Evolutionary conservation across 2,329 filamentous ascomycete genomes (phyloP).

Genomic region (Fusarium bulbicola): DNA sequence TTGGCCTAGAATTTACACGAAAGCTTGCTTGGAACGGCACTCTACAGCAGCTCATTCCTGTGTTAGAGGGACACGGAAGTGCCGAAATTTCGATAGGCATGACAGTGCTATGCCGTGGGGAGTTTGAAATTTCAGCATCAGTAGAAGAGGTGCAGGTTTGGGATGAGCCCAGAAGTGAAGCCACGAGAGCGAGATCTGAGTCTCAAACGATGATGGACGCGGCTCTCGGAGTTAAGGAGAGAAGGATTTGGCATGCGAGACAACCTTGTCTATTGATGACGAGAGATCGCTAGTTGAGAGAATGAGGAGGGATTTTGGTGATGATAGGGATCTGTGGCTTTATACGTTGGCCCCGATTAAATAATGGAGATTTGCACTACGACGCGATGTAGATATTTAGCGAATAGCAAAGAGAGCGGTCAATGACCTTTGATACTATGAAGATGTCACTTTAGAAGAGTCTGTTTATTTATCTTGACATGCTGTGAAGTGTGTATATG

Average conservation of each 20-base stretch:
- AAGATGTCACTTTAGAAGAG: background rate
- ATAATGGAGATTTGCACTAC: constrained; percentile 8
- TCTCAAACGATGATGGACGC: constrained; percentile 68
- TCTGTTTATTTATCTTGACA: background rate
- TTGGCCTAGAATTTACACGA: constrained; percentile 82
- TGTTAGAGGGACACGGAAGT: constrained; percentile 67
- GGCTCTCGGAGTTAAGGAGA: constrained; percentile 66
- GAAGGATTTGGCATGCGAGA: constrained; percentile 72
- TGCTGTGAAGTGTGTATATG: background rate
- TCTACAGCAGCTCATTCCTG: constrained; percentile 76
- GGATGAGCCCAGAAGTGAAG: constrained; percentile 46
- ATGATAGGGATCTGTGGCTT: background rate
- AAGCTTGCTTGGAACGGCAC: constrained; percentile 88
- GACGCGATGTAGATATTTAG: constrained; percentile 20
- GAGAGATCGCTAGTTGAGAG: constrained; percentile 51
- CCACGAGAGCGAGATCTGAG: constrained; percentile 56
- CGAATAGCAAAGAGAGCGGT: constrained; percentile 15
- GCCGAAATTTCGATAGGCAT: constrained; percentile 73
- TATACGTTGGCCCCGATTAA: constrained; percentile 14
- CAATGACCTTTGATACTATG: background rate
- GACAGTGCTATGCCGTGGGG: constrained; percentile 79
- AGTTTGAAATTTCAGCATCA: constrained; percentile 82
- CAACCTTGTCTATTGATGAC: constrained; percentile 65
- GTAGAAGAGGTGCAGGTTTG: constrained; percentile 80
- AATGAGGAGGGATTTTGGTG: constrained; percentile 14